phyloP scores from a whole-genome alignment of 2,329 filamentous ascomycete species.

The Eurotiales sp. region DNA sequence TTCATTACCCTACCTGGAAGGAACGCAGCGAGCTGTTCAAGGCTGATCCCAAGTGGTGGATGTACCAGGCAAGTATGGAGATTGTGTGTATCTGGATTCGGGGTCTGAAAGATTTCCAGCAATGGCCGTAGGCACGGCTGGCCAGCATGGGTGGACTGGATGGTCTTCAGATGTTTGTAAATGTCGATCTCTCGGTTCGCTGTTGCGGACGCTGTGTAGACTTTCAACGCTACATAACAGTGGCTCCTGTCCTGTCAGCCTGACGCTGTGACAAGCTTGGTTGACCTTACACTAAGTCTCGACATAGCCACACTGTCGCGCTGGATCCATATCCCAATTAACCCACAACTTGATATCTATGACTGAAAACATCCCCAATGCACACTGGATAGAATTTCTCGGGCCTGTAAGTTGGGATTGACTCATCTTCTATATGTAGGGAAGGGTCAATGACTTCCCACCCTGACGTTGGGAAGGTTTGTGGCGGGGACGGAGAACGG shows the following conservation, averaged over 20 bases:
- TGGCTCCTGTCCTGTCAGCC: not conserved
- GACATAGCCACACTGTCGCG: constrained; percentile 36
- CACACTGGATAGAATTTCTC: constrained; percentile 23
- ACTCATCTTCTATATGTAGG: constrained; percentile 8
- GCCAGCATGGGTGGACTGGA: constrained; percentile 25
- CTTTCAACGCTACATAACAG: constrained; percentile 26
- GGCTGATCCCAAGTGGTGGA: constrained; percentile 43
- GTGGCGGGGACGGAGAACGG: not conserved
- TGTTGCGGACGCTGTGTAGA: constrained; percentile 15
- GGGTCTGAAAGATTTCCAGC: not conserved
- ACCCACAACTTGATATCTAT: constrained; percentile 31
- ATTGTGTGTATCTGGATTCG: not conserved
- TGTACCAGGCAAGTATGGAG: constrained; percentile 35
- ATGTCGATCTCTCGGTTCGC: constrained; percentile 35
- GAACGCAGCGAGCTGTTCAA: constrained; percentile 36
- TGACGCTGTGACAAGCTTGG: constrained; percentile 18
- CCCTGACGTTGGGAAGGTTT: not conserved
- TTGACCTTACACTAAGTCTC: constrained; percentile 17
- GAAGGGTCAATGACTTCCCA: not conserved
- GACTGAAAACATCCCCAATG: constrained; percentile 28
- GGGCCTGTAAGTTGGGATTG: not conserved
- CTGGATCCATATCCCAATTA: constrained; percentile 35
- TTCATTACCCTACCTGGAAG: constrained; percentile 24
- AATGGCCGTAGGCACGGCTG: constrained; percentile 19
- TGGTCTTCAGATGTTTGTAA: constrained; percentile 37